A percentile compares a stretch with the other conserved stretches of the same genome.
These are phyloP conservation scores for Fusarium coffeatum DNA, from an alignment of 2,329 filamentous ascomycete species.

Conservation along the genomic window DNA sequence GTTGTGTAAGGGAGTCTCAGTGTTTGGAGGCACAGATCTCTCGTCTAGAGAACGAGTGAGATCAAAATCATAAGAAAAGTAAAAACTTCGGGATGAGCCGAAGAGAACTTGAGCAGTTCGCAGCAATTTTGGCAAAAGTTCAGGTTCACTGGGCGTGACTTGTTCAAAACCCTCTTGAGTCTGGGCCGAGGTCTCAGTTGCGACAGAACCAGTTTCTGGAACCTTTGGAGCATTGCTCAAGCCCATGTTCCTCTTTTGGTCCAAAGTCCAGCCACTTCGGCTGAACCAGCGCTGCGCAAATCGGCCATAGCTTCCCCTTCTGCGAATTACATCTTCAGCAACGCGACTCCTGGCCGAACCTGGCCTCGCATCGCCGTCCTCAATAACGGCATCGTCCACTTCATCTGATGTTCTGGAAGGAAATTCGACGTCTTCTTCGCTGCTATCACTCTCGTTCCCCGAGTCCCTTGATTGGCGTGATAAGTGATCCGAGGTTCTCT, in stretches of 20 bases:
- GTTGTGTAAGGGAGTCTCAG: constrained; percentile 69
- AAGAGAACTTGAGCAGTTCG: constrained; percentile 88
- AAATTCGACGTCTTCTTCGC: constrained; percentile 59
- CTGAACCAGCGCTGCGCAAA: constrained; percentile 96
- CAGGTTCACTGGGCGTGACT: constrained; percentile 46
- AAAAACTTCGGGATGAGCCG: constrained; percentile 85
- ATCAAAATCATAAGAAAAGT: constrained; percentile 94
- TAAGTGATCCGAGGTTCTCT: constrained; percentile 64
- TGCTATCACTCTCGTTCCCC: constrained; percentile 59
- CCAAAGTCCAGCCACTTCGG: constrained; percentile 80
- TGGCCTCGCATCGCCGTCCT: constrained; percentile 50
- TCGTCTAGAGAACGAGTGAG: constrained; percentile 75
- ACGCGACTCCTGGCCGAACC: constrained; percentile 69
- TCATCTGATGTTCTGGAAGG: constrained; percentile 55
- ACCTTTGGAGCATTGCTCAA: constrained; percentile 61
- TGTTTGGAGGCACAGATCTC: constrained; percentile 32
- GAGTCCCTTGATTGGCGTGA: constrained; percentile 54
- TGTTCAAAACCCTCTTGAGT: constrained; percentile 53
- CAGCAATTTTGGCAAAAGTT: constrained; percentile 84
- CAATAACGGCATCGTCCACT: constrained; percentile 56
- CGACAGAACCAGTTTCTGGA: constrained; percentile 26
- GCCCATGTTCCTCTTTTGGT: constrained; percentile 76
- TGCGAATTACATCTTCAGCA: constrained; percentile 87
- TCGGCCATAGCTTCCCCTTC: constrained; percentile 84
- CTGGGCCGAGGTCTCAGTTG: constrained; percentile 38